phyloP scores from a whole-genome alignment of 2,329 filamentous ascomycete species.

The Endoconidiophora polonica region DNA sequence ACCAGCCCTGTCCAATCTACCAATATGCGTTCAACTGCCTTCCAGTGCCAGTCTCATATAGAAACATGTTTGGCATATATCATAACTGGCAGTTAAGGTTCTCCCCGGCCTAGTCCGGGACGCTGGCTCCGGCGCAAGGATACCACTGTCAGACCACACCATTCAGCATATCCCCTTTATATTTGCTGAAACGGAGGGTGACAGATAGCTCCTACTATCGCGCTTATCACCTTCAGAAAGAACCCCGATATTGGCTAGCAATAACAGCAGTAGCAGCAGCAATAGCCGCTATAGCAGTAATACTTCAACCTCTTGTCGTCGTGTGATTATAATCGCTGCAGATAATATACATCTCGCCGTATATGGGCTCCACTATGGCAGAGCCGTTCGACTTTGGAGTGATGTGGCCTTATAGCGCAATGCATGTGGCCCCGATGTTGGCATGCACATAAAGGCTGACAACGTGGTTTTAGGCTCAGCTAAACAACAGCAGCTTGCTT shows the following conservation, averaged over 20 bases:
- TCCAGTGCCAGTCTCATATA: conserved; percentile 5
- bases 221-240: conserved; percentile 42
- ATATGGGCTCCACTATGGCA: too few species aligned
- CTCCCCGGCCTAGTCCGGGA: conserved; percentile 38
- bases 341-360: too few species aligned
- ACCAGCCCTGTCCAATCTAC: conserved; percentile 29
- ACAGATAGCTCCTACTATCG: conserved; percentile 35
- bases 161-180: neutral
- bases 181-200: conserved; percentile 12
- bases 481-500: too few species aligned
- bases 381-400: too few species aligned
- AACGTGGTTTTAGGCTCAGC: too few species aligned
- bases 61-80: conserved; percentile 12
- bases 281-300: neutral
- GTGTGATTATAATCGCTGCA: too few species aligned
- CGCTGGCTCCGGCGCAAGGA: conserved; percentile 42
- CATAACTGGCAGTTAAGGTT: conserved; percentile 15
- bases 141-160: conserved; percentile 22
- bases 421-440: too few species aligned
- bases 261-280: neutral
- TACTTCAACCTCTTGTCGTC: too few species aligned
- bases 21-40: conserved; percentile 11
- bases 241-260: conserved; percentile 18
- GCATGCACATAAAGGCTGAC: too few species aligned
- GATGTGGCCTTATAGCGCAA: too few species aligned